Evolutionary conservation across 129 eudicot genomes (phyloP), one percentile per base, ranked within the genome.

Genomic region (Chrysanthemum seticuspe): DNA sequence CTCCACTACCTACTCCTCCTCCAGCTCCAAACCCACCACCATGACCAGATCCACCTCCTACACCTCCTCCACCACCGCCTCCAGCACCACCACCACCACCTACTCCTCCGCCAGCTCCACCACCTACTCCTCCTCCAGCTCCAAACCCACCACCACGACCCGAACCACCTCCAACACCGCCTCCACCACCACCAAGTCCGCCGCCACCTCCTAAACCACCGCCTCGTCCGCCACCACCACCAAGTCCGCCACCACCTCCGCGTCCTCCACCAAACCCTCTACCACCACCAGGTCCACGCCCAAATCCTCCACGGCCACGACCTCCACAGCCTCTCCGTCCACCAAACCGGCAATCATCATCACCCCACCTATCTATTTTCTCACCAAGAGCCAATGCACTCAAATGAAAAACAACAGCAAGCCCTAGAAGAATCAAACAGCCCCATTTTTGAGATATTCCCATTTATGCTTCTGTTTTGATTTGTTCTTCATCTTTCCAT

Each of bases 11-110:
- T 31, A 54, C 71, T 9, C 84, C 86, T 14, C 83, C 90, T 0
- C 89, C 90, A 3, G 66, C 71, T 2, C 87, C 85, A 15, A 71
- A 70, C 51, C 85, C 87, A 4, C 87, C 84, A 3, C 81, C 85
- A 0, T 51, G 62, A 18, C 75, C 80, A 0, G 75, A 76, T 0
- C 80, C 80, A 16, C 80, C 80, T 49, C 91, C 91, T 5, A 53
- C 71, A 4, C 85, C 92, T 1, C 73, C 82, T 0, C 86, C 92
- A 0, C 85, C 84, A 1, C 80, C 88, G 25, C 79, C 83, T 3
- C 86, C 86, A 0, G 82, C 86, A 3, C 80, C 80, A 0, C 85
- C 84, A 3, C 82, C 59, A 31, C 91, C 81, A 69, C 70, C 80
- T 23, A 58, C n/a, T 21, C 81, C 81, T 13, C 81, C 76, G 0